Evolutionary conservation across 805 yeast species (phyloP), one percentile per base, ranked within the genome.

Genomic region (Candida parachauliodes): DNA sequence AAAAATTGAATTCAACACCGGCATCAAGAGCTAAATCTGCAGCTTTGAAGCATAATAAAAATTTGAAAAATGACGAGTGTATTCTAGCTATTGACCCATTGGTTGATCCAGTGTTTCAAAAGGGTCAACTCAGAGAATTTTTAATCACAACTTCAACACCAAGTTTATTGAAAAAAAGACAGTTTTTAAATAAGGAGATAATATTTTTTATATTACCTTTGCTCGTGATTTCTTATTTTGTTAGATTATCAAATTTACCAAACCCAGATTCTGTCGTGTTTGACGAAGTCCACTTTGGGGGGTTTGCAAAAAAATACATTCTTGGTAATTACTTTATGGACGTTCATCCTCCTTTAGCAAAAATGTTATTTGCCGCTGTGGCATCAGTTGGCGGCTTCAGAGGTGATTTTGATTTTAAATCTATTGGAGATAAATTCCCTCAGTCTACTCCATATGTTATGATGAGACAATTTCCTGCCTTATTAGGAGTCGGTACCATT

Each of bases 221-320:
- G 11, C 62, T 86, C 37, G 51, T 76, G n/a, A 47, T 70, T 2
- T 74, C 95, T 0, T 44, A 70, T 9, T 50, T 60, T 32, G 74
- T 87, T 34, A 78, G 99, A 49, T 67, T 83, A 37, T 65, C 70
- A 47, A 65, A 73, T 37, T 66, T 93, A 41, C 65, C 74, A 19
- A 54, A 64, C 44, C 99, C 99, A 27, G 62, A 79, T 50, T 78
- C 89, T 20, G 94, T 88, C 25, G 95, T 91, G 9, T 86, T 86
- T 48, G 96, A 88, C 59, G 98, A 91, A 60, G 93, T 85, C 28
- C 95, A 86, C 61, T 93, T 93, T 52, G 98, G 98, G 40, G 94
- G 94, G n/a, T 93, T 91, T 64, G 95, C 96, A 22, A 74, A 82
- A 41, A 80, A 85, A 60, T 93, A 88, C 64, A 72, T 80, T 37